Percentiles rank a stretch among this genome's conserved stretches.
Conservation (phyloP, 1,284 basidiomycete species). For the Volvariella surrecta region DNA sequence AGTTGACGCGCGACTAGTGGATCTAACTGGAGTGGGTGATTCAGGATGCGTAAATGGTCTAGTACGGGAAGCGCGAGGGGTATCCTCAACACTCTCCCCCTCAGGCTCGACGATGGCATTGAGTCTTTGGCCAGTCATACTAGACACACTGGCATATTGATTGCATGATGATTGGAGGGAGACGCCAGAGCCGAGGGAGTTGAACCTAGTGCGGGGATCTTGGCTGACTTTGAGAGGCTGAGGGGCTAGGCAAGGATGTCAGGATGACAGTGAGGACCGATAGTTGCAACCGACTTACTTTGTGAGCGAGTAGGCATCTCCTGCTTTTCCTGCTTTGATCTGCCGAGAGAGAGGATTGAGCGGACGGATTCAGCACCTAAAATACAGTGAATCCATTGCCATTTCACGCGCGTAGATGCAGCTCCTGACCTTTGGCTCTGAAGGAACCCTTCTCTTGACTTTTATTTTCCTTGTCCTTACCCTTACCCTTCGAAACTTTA, state of each 20-base stretch:
- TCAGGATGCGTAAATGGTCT: conserved; percentile 23
- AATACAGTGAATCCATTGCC: conserved; percentile 24
- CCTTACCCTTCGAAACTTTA: conserved; percentile 59
- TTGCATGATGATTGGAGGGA: conserved; percentile 30
- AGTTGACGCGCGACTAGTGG: conserved; percentile 29
- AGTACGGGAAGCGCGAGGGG: conserved; percentile 13
- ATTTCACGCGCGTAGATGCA: conserved; percentile 29
- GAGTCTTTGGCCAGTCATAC: conserved; percentile 1
- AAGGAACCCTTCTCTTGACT: conserved; percentile 25
- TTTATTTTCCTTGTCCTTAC: conserved; percentile 36
- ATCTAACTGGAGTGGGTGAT: conserved; percentile 28
- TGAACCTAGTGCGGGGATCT: conserved; percentile 41
- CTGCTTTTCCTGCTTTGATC: conserved; percentile 16
- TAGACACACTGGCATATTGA: conserved; percentile 7
- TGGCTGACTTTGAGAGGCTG: conserved; percentile 30
- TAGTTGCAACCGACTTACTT: conserved; percentile 18
- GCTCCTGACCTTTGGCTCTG: conserved; percentile 12
- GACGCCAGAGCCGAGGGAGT: conserved; percentile 54
- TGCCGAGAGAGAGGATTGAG: conserved; percentile 12
- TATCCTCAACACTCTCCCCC: conserved; percentile 11
- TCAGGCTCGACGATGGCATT: conserved; percentile 7
- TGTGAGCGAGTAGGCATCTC: conserved; percentile 24
- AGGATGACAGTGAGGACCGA: not conserved
- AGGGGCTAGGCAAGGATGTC: conserved; percentile 27
- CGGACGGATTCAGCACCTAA: conserved; percentile 4